Evolutionary conservation across 1,139 yeast genomes (phyloP), one percentile per base, ranked within the genome.

Genomic region (Blastobotrys malaysiensis): DNA sequence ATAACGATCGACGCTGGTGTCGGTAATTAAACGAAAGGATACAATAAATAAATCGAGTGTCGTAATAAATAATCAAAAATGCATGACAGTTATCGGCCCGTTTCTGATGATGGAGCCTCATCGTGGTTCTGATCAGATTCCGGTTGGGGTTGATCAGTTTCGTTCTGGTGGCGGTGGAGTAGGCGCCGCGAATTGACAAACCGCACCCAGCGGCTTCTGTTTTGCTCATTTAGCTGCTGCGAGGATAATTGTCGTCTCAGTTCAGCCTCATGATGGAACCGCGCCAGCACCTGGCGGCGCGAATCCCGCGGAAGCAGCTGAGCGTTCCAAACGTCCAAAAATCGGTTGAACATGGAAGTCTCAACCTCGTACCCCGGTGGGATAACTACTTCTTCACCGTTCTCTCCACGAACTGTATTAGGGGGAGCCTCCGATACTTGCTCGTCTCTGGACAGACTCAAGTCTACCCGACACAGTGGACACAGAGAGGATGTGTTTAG

Each of bases 391-490:
- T 51, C 56, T 2, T 51, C 46, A 1, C 44, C 48, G 24, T 46
- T 36, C 19, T 27, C 52, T n/a, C 36, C 52, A 3, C 39, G 39
- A 2, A 31, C 39, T n/a, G 39, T 31, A 51, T 57, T 55, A 21
- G 67, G 68, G 0, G 64, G 66, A 3, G 46, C 56, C n/a, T 61
- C 63, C 1, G 65, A 58, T 7, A 65, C 60, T 4, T 58, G 64
- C 43, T 61, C 69, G 18, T 65, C 59, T 5, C 57, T 52, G 9
- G 59, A 57, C 19, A 67, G 51, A 36, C 63, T 60, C 50, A 72
- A 55, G 53, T 87, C 95, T 45, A 88, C 77, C 59, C 89, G 83
- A 70, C 96, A 88, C 75, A 85, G 80, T 7, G 96, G 95, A 66
- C 96, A 88, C 62, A 88, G 86, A 0, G 89, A 88, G 53, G 88